Percentiles rank a stretch among this genome's conserved stretches.
Conservation (phyloP, 75 land plant species). For the Cunninghamia lanceolata region DNA sequence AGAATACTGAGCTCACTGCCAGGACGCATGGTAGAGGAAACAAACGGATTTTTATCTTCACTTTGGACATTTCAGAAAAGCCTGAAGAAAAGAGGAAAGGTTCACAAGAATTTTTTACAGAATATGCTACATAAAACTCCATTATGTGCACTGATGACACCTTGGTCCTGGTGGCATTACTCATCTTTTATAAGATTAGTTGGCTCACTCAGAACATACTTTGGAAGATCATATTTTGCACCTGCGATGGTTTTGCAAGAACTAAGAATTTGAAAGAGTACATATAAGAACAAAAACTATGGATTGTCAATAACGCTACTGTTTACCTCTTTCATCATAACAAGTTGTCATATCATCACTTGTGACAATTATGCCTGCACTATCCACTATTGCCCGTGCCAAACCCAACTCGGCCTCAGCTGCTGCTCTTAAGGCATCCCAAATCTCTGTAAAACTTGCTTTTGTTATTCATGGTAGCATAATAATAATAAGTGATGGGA, state of each 20-base stretch:
- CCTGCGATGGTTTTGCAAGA: conserved; percentile 42
- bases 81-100: neutral
- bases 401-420: conserved; percentile 79
- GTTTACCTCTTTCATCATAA: conserved; percentile 88
- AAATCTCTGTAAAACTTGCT: conserved; percentile 56
- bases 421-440: conserved; percentile 96
- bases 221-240: conserved; percentile 94
- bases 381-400: conserved; percentile 82
- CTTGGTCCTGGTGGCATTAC: conserved; percentile 20
- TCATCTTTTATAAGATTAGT: conserved; percentile 55
- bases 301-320: neutral
- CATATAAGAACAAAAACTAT: neutral
- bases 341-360: conserved; percentile 81
- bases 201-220: conserved; percentile 91
- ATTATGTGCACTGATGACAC: neutral
- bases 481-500: conserved; percentile 3
- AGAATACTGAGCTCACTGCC: neutral
- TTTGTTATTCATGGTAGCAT: neutral
- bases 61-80: neutral
- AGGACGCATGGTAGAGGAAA: conserved; percentile 6
- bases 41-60: conserved; percentile 9
- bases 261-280: conserved; percentile 1
- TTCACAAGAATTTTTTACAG: conserved; percentile 12
- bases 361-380: conserved; percentile 83
- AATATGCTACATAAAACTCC: conserved; percentile 9